Percentiles rank a stretch among this genome's conserved stretches.
Evolutionary conservation across 768 basidiomycete genomes (phyloP).

Genomic region (Phanerochaete carnosa): DNA sequence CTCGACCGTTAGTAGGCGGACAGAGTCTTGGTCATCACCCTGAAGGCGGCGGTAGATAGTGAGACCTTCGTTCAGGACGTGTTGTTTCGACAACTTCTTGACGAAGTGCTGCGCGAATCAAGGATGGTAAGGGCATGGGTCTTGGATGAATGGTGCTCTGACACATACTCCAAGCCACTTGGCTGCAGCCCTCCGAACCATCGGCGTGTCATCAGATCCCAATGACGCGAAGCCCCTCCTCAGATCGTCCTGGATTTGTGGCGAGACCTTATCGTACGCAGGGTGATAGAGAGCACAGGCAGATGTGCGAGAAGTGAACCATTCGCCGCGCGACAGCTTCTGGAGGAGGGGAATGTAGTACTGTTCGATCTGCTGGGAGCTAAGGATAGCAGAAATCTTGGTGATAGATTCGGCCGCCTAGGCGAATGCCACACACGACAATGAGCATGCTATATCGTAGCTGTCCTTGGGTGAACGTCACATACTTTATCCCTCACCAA

Average conservation of each 20-base stretch:
- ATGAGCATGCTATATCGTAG: background rate
- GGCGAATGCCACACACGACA: background rate
- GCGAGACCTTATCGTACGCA: conserved; percentile 78
- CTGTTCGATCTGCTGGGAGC: conserved; percentile 78
- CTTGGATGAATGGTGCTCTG: background rate
- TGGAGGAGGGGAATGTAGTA: conserved; percentile 89
- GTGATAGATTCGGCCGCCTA: conserved; percentile 96
- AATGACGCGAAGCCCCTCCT: conserved; percentile 81
- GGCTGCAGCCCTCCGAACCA: conserved; percentile 95
- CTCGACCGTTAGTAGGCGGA: conserved; percentile 91
- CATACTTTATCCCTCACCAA: conserved; percentile 94
- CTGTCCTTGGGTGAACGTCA: background rate
- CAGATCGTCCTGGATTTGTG: conserved; percentile 78
- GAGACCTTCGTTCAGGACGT: conserved; percentile 83
- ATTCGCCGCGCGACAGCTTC: conserved; percentile 89
- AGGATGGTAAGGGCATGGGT: conserved; percentile 9
- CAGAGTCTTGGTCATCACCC: conserved; percentile 96
- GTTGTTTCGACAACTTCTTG: conserved; percentile 72
- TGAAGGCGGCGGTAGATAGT: conserved; percentile 93
- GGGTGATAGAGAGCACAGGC: conserved; percentile 91
- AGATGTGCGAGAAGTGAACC: conserved; percentile 98
- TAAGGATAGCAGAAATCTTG: conserved; percentile 78
- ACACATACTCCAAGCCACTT: conserved; percentile 92
- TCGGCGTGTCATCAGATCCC: conserved; percentile 93
- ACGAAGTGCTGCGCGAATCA: conserved; percentile 65